Evolutionary conservation across 495 filamentous ascomycete genomes (phyloP), one percentile per base, ranked within the genome.

Genomic region (Talaromyces stipitatus): DNA sequence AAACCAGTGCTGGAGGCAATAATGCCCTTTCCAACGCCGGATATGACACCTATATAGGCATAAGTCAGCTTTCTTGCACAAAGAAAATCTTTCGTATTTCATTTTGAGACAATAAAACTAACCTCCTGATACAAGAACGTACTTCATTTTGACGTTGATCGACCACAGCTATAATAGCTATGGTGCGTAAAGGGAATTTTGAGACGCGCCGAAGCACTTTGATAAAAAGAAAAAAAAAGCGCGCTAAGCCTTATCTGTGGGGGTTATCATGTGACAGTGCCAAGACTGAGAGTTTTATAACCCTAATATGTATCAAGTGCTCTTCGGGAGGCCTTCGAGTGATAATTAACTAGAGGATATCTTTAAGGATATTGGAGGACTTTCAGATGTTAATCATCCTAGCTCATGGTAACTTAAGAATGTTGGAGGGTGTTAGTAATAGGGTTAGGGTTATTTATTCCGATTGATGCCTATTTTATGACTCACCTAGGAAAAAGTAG

Each of bases 101-200:
- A 27, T 48, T 46, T n/a, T 18, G 27, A 24, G 29, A 5, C 12
- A 47, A 61, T 16, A 50, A 27, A 52, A 72, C 78, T 67, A 64
- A 83, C 86, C 88, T 81, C 88, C 88, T 59, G 86, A 89, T 29
- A 92, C 88, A 46, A 92, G 75, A 69, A 91, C 85, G 74, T 89
- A 90, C 75, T 91, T 90, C 87, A 91, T 92, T 58, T 74, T 83
- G 71, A 32, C 32, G 29, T 38, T 23, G 32, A 36, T 54, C 24
- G 48, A 51, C 48, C 48, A 51, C 24, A 51, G 48, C 24, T 51
- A 51, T 28, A 48, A 48, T 11, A 48, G 45, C 45, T 48, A 48
- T 48, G 45, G 45, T 48, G 45, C 20, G 24, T 18, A 48, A 48
- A 26, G 7, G 14, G 12, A 48, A 48, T 26, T 24, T 11, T 26